phyloP scores from a whole-genome alignment of 75 land plant genomes.

The Pinus taeda region DNA sequence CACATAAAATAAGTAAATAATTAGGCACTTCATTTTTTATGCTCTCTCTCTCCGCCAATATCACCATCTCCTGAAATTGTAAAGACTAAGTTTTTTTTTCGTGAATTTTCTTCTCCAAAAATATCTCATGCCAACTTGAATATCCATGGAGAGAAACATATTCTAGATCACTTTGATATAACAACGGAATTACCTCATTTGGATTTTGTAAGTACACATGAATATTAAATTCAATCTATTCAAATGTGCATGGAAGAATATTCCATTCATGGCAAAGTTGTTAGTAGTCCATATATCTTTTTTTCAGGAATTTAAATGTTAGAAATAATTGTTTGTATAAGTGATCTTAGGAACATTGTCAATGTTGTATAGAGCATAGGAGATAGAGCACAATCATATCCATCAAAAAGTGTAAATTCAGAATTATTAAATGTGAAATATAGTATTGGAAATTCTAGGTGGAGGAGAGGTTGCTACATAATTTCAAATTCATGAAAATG shows the following conservation, averaged over 20 bases:
- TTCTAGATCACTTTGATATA: neutral
- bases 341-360: constrained; percentile 12
- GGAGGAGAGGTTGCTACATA: neutral
- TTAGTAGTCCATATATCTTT: constrained; percentile 8
- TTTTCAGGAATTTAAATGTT: constrained; percentile 37
- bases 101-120: neutral
- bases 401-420: neutral
- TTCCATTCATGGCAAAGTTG: neutral
- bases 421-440: neutral
- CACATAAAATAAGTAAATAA: constrained; percentile 18
- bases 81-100: neutral
- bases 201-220: neutral
- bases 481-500: neutral
- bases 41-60: constrained; percentile 30
- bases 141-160: neutral
- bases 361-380: neutral
- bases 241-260: neutral
- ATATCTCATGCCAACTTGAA: neutral
- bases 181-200: neutral
- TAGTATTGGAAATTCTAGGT: neutral
- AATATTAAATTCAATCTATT: neutral
- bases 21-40: constrained; percentile 9
- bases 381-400: neutral
- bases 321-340: constrained; percentile 32
- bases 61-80: constrained; percentile 10